Percentiles rank a stretch among this genome's conserved stretches.
These are phyloP conservation scores for Forsythia viridissima DNA, from an alignment of 257 asterid species.

Conservation along the genomic window DNA sequence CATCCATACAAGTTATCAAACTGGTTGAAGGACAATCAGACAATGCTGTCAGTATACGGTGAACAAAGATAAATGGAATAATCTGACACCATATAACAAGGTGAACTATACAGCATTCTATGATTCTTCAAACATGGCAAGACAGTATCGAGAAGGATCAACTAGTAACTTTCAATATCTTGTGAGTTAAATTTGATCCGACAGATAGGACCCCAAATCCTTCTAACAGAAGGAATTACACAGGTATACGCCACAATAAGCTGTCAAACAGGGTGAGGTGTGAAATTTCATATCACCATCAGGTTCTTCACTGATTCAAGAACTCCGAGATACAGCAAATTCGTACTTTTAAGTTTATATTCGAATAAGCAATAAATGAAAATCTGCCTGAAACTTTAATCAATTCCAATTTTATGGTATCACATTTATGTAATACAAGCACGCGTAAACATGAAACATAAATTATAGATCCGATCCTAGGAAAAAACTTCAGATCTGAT, in stretches of 20 bases:
- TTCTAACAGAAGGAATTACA: neutral
- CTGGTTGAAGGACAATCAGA: constrained; percentile 15
- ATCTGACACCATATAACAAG: neutral
- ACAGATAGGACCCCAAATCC: neutral
- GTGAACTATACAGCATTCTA: neutral
- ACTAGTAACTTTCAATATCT: no score
- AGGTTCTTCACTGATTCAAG: no score
- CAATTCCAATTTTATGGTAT: neutral
- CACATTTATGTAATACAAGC: neutral
- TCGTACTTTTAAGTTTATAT: neutral
- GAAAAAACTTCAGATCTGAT: neutral
- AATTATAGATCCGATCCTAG: neutral
- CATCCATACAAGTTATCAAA: constrained; percentile 54
- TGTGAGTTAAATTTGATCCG: neutral
- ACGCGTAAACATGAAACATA: neutral
- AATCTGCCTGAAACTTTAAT: neutral
- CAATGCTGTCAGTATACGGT: neutral
- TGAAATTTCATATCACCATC: no score
- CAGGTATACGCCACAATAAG: no score
- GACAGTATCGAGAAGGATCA: neutral
- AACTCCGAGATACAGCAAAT: no score
- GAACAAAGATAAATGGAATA: neutral
- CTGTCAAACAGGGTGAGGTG: no score
- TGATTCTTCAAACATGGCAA: neutral
- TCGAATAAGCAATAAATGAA: neutral